Evolutionary conservation across 192 early-diverging fungal genomes (phyloP).

Genomic region (Backusella tarrabulga): DNA sequence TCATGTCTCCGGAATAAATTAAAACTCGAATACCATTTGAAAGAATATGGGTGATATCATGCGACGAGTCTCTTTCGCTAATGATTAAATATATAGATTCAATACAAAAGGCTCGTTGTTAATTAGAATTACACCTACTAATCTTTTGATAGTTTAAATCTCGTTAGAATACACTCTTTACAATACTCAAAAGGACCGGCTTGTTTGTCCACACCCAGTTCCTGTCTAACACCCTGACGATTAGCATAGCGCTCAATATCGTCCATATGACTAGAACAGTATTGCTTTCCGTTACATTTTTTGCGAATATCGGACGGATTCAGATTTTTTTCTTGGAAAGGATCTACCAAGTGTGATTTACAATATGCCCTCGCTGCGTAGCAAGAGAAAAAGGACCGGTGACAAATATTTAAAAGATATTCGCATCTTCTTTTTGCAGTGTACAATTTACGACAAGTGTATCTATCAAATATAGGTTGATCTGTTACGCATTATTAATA

Average conservation of each 20-base stretch:
- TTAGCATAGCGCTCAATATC: constrained; percentile 83
- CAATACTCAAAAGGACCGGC: constrained; percentile 71
- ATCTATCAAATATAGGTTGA: constrained; percentile 73
- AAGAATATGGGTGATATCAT: constrained; percentile 47
- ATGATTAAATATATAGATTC: neutral
- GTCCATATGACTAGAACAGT: constrained; percentile 83
- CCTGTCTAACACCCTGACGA: constrained; percentile 65
- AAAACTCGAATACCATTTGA: constrained; percentile 80
- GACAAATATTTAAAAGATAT: constrained; percentile 76
- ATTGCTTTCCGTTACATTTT: constrained; percentile 64
- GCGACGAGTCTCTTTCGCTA: constrained; percentile 24
- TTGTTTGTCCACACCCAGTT: constrained; percentile 72
- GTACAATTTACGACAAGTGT: constrained; percentile 73
- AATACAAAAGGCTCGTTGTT: neutral
- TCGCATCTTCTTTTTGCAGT: constrained; percentile 72
- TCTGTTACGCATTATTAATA: constrained; percentile 36
- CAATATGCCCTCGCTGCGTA: constrained; percentile 84
- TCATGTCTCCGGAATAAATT: constrained; percentile 68
- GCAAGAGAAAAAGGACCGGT: constrained; percentile 75
- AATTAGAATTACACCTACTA: neutral
- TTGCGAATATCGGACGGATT: constrained; percentile 95
- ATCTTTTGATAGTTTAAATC: constrained; percentile 28
- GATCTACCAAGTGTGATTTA: constrained; percentile 45
- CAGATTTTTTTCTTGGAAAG: constrained; percentile 71
- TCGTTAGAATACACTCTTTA: constrained; percentile 46